Conservation (phyloP, 371 early-diverging fungal species). For the Batrachochytrium dendrobatidis region DNA sequence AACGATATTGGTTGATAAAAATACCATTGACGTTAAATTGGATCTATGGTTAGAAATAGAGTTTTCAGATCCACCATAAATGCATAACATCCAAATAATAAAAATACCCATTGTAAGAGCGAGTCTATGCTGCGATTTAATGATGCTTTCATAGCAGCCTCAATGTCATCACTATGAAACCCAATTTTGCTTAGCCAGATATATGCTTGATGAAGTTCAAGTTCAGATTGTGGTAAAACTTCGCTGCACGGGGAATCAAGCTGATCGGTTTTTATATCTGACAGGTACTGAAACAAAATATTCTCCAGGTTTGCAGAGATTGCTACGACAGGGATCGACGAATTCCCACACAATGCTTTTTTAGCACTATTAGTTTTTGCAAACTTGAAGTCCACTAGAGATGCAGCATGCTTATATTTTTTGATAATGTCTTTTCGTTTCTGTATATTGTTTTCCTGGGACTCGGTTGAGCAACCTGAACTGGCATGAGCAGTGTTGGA, state of each 20-base stretch:
- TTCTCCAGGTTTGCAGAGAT: too few relatives aligned
- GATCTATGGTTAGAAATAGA: too few relatives aligned
- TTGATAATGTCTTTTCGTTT: neutral
- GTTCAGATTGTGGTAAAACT: too few relatives aligned
- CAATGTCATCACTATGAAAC: slow-evolving; percentile 11
- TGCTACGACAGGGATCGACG: neutral
- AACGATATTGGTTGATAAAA: neutral
- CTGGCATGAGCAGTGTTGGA: too few relatives aligned
- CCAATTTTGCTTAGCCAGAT: slow-evolving; percentile 17
- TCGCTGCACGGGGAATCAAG: too few relatives aligned
- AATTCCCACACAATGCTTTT: neutral
- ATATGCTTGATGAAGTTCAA: slow-evolving; percentile 10
- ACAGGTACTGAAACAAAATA: too few relatives aligned
- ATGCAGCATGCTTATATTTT: too few relatives aligned
- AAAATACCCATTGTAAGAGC: slow-evolving; percentile 18
- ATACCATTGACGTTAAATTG: too few relatives aligned
- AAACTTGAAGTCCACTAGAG: neutral
- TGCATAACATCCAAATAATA: neutral
- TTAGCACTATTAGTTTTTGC: neutral
- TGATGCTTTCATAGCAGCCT: slow-evolving; percentile 14
- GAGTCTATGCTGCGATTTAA: slow-evolving; percentile 4
- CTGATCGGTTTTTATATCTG: too few relatives aligned
- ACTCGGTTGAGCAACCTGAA: too few relatives aligned
- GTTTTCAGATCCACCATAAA: too few relatives aligned
- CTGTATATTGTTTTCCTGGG: neutral